These are phyloP conservation scores for Trametopsis cervina DNA, from an alignment of 768 basidiomycete genomes.

Conservation along the genomic window DNA sequence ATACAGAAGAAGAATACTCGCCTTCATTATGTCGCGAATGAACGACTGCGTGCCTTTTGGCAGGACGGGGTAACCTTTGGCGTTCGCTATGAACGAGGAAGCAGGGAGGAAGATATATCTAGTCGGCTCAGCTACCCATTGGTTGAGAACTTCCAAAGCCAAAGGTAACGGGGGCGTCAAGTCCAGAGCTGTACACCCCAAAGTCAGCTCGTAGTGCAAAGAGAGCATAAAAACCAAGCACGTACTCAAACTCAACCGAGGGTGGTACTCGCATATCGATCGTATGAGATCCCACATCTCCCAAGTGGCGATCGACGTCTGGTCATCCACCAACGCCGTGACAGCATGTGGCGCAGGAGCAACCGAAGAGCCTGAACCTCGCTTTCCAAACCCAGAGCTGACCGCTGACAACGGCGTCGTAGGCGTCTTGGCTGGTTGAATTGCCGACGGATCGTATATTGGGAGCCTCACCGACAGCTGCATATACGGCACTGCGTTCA, in stretches of 20 bases:
- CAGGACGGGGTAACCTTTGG: slow-evolving; percentile 94
- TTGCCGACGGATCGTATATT: slow-evolving; percentile 67
- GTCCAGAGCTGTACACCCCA: slow-evolving; percentile 66
- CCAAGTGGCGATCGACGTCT: slow-evolving; percentile 55
- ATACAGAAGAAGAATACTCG: slow-evolving; percentile 27
- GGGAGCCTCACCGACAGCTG: slow-evolving; percentile 80
- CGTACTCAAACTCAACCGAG: slow-evolving; percentile 66
- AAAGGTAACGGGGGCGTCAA: slow-evolving; percentile 83
- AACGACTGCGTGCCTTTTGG: slow-evolving; percentile 91
- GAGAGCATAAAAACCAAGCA: slow-evolving; percentile 7
- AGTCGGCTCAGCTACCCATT: slow-evolving; percentile 95
- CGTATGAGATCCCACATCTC: slow-evolving; percentile 98
- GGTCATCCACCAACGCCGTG: slow-evolving; percentile 15
- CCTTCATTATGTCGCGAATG: slow-evolving; percentile 85
- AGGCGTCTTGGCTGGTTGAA: slow-evolving; percentile 31
- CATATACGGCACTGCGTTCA: slow-evolving; percentile 63
- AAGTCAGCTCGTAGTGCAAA: not conserved
- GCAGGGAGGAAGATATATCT: slow-evolving; percentile 84
- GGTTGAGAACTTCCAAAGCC: slow-evolving; percentile 62
- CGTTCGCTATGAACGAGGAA: slow-evolving; percentile 89
- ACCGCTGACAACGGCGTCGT: slow-evolving; percentile 9
- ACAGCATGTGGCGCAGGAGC: not conserved
- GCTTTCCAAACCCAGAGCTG: not conserved
- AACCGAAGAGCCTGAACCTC: not conserved
- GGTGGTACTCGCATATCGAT: slow-evolving; percentile 80